These are phyloP conservation scores for Saxophila tyrrhenica DNA, from an alignment of 495 filamentous ascomycete genomes.

Conservation along the genomic window DNA sequence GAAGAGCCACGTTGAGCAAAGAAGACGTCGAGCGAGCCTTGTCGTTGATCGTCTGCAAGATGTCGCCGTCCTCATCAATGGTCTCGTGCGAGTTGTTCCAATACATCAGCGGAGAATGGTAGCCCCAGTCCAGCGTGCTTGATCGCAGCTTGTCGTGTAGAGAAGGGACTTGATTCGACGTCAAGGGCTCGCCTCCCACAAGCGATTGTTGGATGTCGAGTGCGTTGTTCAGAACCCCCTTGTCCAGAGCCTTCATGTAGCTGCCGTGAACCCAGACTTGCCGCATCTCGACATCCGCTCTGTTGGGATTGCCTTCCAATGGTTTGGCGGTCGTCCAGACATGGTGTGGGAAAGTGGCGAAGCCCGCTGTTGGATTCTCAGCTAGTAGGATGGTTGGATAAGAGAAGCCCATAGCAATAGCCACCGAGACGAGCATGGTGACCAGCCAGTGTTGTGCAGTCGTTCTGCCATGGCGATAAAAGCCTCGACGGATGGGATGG, in stretches of 20 bases:
- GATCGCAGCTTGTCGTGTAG: slow-evolving; percentile 15
- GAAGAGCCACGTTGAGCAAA: slow-evolving; percentile 54
- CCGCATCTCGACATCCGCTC: slow-evolving; percentile 39
- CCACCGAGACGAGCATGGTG: slow-evolving; percentile 51
- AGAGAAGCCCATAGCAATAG: slow-evolving; percentile 48
- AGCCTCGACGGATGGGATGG: slow-evolving; percentile 48
- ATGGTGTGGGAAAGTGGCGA: slow-evolving; percentile 55
- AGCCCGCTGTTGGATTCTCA: slow-evolving; percentile 46
- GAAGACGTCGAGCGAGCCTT: slow-evolving; percentile 39
- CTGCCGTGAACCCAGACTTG: slow-evolving; percentile 44
- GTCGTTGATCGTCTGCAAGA: slow-evolving; percentile 53
- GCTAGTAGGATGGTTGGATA: slow-evolving; percentile 55
- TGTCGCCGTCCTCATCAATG: slow-evolving; percentile 45
- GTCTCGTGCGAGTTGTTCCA: slow-evolving; percentile 52
- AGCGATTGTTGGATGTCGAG: slow-evolving; percentile 44
- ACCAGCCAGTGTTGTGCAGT: slow-evolving; percentile 56
- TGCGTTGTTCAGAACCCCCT: slow-evolving; percentile 47
- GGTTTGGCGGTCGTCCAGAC: slow-evolving; percentile 64
- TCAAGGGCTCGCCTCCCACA: slow-evolving; percentile 13
- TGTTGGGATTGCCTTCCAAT: slow-evolving; percentile 29
- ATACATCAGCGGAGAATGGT: slow-evolving; percentile 63
- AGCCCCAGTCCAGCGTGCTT: slow-evolving; percentile 30
- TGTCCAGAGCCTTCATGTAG: slow-evolving; percentile 59
- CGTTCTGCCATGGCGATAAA: slow-evolving; percentile 50
- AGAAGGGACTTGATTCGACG: slow-evolving; percentile 5